phyloP scores from a whole-genome alignment of 2,329 filamentous ascomycete genomes.

The Kalmusia sp. region DNA sequence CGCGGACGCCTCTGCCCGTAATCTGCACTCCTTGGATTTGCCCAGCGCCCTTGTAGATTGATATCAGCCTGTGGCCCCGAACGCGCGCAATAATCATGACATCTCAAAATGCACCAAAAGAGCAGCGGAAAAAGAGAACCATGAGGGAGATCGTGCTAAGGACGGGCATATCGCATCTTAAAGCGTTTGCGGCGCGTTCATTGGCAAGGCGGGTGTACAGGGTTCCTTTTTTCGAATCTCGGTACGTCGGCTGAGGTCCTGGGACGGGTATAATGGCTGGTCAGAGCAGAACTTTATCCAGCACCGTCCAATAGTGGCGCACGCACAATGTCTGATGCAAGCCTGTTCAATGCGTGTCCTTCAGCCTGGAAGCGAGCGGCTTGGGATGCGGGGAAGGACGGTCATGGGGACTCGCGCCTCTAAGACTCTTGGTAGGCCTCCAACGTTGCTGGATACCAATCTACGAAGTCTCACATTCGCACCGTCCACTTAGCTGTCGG shows the following conservation, averaged over 20 bases:
- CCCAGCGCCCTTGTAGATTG: background rate
- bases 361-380: constrained; percentile 4
- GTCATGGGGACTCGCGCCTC: background rate
- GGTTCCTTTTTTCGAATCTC: background rate
- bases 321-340: background rate
- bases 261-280: constrained; percentile 5
- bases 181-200: background rate
- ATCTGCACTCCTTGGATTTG: background rate
- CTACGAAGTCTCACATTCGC: background rate
- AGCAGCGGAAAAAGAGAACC: background rate
- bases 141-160: background rate
- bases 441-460: background rate
- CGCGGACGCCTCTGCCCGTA: background rate
- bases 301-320: background rate
- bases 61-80: background rate
- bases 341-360: constrained; percentile 7
- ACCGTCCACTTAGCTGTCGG: background rate
- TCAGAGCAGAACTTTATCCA: constrained; percentile 3
- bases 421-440: background rate
- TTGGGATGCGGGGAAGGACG: constrained; percentile 6
- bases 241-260: background rate
- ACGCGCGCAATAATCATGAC: background rate
- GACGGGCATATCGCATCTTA: background rate
- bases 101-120: background rate
- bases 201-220: background rate